Base-by-base conservation (phyloP, 345 rosid species). In the Pugionium cornutum region DNA sequence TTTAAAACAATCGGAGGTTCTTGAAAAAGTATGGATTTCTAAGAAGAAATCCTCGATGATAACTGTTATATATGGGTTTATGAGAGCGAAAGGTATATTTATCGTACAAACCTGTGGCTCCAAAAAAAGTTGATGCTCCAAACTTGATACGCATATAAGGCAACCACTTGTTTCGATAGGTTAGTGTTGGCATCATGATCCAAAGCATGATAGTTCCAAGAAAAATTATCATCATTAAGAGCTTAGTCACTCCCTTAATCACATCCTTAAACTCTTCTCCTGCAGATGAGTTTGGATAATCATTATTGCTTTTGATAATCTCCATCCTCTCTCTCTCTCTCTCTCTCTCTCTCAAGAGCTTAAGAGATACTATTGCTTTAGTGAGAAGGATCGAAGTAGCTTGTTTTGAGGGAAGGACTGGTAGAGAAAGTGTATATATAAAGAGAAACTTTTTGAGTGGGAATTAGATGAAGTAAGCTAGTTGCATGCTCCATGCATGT, bases 151-250 rank as follows among this genome's bases (percentile, higher is more conserved):
- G 64, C 79, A 89, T 47, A 34, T 30, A 7, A 32, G 75, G 79
- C 51, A 28, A 31, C 95, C 92, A 87, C 18, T 40, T 39, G 7
- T 40, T 47, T 53, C 58, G 53, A 67, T 69, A 89, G 3, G 83
- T 82, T 49, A 66, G 72, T 46, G 96, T 86, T 40, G 97, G 85
- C 76, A 60, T 67, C 86, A 89, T 64, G 64, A 83, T 70, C 97
- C 91, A 89, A 51, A 89, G 53, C 82, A 87, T 42, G 51, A 86
- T 56, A 58, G 60, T 78, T 9, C 91, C 96, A 30, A 82, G 50
- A 63, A 76, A 75, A 6, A 82, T 62, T 25, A 69, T 54, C 61
- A 64, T 57, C 6, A 73, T 9, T 48, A 87, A 34, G n/a, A 79
- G 31, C 83, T 69, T 77, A 30, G 80, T 82, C 28, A 35, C 73